Conservation (phyloP, 2,329 filamentous ascomycete species). For the Blumeria hordei region DNA sequence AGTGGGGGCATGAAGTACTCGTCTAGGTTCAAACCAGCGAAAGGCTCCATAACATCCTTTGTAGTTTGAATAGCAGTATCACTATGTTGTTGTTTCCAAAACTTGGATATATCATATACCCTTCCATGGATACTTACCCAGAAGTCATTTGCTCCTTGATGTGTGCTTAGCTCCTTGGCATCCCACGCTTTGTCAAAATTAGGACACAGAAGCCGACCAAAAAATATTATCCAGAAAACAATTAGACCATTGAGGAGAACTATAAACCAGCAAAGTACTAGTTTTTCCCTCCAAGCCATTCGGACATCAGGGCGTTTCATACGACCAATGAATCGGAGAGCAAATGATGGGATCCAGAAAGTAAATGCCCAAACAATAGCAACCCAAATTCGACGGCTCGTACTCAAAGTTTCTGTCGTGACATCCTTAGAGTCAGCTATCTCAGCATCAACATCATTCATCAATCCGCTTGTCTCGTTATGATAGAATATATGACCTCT, state of each 20-base stretch:
- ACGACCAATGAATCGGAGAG: constrained; percentile 58
- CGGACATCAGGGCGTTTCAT: constrained; percentile 96
- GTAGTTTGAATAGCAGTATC: constrained; percentile 39
- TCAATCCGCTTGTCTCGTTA: constrained; percentile 36
- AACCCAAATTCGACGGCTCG: constrained; percentile 54
- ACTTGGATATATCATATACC: constrained; percentile 81
- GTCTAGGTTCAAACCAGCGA: constrained; percentile 58
- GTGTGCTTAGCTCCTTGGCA: constrained; percentile 38
- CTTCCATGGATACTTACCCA: constrained; percentile 71
- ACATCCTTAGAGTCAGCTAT: constrained; percentile 54
- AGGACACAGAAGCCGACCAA: constrained; percentile 69
- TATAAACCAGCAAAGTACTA: constrained; percentile 64
- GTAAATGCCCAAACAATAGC: constrained; percentile 64
- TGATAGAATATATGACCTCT: constrained; percentile 55
- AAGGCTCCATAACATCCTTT: constrained; percentile 42
- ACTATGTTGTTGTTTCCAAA: constrained; percentile 68
- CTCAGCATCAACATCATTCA: constrained; percentile 50
- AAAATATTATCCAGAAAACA: constrained; percentile 77
- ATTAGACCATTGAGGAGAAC: constrained; percentile 56
- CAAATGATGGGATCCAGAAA: constrained; percentile 79
- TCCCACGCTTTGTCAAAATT: constrained; percentile 83
- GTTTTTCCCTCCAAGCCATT: constrained; percentile 91
- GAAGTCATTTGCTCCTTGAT: constrained; percentile 51
- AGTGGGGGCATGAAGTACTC: constrained; percentile 71
- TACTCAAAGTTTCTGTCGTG: constrained; percentile 39